Conservation (phyloP, 805 yeast species). For the Wickerhamomyces silvicola region DNA sequence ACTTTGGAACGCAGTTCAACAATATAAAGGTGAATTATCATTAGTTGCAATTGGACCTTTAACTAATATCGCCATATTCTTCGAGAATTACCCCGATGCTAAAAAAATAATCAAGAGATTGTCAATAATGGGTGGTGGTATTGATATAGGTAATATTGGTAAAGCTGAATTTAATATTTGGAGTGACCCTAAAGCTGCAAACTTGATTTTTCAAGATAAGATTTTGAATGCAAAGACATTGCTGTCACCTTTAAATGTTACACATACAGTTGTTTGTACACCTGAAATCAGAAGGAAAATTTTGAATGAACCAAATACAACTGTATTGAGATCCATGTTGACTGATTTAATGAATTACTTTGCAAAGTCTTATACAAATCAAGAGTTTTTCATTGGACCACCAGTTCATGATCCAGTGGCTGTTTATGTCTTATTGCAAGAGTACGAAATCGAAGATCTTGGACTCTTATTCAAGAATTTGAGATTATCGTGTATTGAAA, state of each 20-base stretch:
- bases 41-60: constrained; percentile 73
- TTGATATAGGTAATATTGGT: constrained; percentile 28
- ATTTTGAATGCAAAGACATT: constrained; percentile 40
- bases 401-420: constrained; percentile 82
- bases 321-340: constrained; percentile 47
- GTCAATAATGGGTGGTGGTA: constrained; percentile 74
- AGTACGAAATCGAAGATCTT: constrained; percentile 19
- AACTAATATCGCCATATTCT: constrained; percentile 61
- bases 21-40: constrained; percentile 42
- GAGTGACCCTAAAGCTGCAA: constrained; percentile 74
- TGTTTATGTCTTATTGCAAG: constrained; percentile 45
- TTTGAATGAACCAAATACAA: constrained; percentile 25
- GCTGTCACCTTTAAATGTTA: constrained; percentile 61
- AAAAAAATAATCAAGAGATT: constrained; percentile 42
- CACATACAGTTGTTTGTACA: constrained; percentile 58
- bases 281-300: constrained; percentile 32
- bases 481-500: constrained; percentile 11
- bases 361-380: constrained; percentile 37
- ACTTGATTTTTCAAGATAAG: constrained; percentile 42
- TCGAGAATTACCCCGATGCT: constrained; percentile 48
- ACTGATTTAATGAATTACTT: constrained; percentile 49
- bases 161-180: constrained; percentile 71
- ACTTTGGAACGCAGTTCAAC: constrained; percentile 31
- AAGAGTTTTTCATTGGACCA: constrained; percentile 50
- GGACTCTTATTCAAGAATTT: constrained; percentile 11